Percentiles rank a stretch among this genome's conserved stretches.
These are phyloP conservation scores for Calycina herbarum DNA, from an alignment of 2,329 filamentous ascomycete species.

Conservation along the genomic window DNA sequence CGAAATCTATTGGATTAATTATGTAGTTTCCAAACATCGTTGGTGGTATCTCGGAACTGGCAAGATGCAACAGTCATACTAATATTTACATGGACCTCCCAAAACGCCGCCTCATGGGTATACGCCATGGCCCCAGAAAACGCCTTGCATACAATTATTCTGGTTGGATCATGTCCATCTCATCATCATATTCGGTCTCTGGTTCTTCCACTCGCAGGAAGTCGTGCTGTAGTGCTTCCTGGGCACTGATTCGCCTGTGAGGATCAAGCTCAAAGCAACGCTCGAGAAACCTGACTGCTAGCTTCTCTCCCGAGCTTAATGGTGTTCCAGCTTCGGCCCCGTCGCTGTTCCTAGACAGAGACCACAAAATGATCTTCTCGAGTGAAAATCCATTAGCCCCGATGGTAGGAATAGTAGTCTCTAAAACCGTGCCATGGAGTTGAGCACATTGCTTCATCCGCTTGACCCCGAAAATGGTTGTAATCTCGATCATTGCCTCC, in stretches of 20 bases:
- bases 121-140: conserved; percentile 10
- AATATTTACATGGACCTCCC: conserved; percentile 22
- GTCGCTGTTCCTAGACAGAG: conserved; percentile 72
- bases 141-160: background rate
- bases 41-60: conserved; percentile 22
- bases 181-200: conserved; percentile 48
- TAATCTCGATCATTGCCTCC: conserved; percentile 95
- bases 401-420: conserved; percentile 90
- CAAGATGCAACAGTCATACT: conserved; percentile 20
- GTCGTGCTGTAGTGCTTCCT: conserved; percentile 70
- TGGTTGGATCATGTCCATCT: conserved; percentile 44
- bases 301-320: conserved; percentile 66
- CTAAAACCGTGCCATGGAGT: conserved; percentile 87
- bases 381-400: conserved; percentile 81
- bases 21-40: conserved; percentile 14
- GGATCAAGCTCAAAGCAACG: conserved; percentile 77
- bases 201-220: conserved; percentile 57
- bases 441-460: conserved; percentile 82
- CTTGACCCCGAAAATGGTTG: conserved; percentile 85
- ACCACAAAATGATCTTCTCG: conserved; percentile 95
- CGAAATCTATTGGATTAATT: background rate
- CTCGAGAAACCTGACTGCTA: conserved; percentile 71
- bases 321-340: conserved; percentile 49
- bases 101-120: conserved; percentile 16
- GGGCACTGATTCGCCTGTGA: conserved; percentile 69